Evolutionary conservation across 176 grass and related monocot species (phyloP).

Genomic region (Oryza australiensis): DNA sequence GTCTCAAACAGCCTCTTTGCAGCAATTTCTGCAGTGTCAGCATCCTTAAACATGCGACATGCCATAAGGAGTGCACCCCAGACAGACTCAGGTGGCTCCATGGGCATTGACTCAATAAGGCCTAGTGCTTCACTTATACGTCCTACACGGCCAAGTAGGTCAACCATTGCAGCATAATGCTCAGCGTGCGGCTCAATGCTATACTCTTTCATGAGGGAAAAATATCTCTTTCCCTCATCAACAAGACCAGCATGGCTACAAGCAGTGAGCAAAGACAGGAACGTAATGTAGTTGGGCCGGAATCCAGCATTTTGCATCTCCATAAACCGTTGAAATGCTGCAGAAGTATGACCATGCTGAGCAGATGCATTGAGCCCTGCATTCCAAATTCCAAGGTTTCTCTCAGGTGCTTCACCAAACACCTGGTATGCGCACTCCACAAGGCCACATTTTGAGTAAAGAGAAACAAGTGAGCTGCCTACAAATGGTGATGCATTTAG

Average conservation of each 20-base stretch:
- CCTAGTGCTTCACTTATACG: conserved; percentile 66
- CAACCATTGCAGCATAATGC: conserved; percentile 87
- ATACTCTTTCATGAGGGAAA: conserved; percentile 59
- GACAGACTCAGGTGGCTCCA: conserved; percentile 81
- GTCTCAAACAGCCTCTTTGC: conserved; percentile 68
- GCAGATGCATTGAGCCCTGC: conserved; percentile 76
- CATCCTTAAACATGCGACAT: conserved; percentile 83
- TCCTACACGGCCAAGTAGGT: conserved; percentile 80
- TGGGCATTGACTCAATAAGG: conserved; percentile 85
- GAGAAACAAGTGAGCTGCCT: conserved; percentile 69
- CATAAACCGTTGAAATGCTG: conserved; percentile 58
- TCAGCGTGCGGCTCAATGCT: conserved; percentile 54
- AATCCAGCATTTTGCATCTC: conserved; percentile 71
- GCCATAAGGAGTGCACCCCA: conserved; percentile 88
- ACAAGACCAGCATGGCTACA: conserved; percentile 87
- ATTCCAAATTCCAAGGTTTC: conserved; percentile 87
- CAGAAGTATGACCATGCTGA: conserved; percentile 68
- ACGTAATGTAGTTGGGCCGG: conserved; percentile 74
- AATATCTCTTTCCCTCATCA: conserved; percentile 73
- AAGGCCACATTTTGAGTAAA: conserved; percentile 93
- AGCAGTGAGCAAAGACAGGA: conserved; percentile 74
- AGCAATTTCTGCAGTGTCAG: conserved; percentile 64
- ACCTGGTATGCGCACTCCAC: conserved; percentile 66
- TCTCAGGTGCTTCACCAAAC: conserved; percentile 54
- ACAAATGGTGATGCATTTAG: conserved; percentile 77